A percentile compares a stretch with the other conserved stretches of the same genome.
Evolutionary conservation across 2,329 filamentous ascomycete species (phyloP).

Genomic region (Lojkania enalia): DNA sequence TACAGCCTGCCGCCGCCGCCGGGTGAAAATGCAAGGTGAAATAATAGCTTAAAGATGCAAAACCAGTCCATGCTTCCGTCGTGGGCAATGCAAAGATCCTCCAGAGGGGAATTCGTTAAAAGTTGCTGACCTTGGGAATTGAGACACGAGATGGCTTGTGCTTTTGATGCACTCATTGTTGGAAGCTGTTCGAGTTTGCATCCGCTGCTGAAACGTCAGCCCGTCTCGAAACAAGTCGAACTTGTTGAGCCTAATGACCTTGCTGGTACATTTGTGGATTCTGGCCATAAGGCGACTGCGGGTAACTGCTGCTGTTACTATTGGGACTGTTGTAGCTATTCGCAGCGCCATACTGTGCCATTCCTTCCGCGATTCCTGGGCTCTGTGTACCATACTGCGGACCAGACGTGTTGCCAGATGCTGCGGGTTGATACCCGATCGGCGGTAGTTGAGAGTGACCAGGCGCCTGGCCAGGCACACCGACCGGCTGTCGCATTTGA

Average conservation of each 20-base stretch:
- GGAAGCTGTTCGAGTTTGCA: constrained; percentile 26
- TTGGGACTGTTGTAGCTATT: constrained; percentile 48
- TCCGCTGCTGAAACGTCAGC: constrained; percentile 27
- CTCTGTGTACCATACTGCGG: constrained; percentile 52
- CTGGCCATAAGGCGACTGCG: constrained; percentile 55
- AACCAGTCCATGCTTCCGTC: constrained; percentile 28
- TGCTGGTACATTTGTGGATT: constrained; percentile 54
- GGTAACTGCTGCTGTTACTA: constrained; percentile 53
- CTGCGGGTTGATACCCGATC: constrained; percentile 56
- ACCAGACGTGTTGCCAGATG: constrained; percentile 45
- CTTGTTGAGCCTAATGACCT: constrained; percentile 36
- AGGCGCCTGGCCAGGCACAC: constrained; percentile 48
- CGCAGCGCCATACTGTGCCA: constrained; percentile 52
- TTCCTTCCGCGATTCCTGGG: constrained; percentile 53
- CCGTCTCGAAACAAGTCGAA: constrained; percentile 10
- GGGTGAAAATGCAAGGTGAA: constrained; percentile 43
- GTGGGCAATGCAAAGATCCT: constrained; percentile 27
- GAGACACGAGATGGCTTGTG: constrained; percentile 1
- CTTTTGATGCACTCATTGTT: constrained; percentile 20
- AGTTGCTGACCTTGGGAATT: constrained; percentile 7
- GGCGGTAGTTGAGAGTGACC: constrained; percentile 55
- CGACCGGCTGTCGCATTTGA: constrained; percentile 52
- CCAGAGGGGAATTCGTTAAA: constrained; percentile 31
- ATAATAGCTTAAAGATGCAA: constrained; percentile 34
- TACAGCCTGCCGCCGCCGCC: constrained; percentile 45